Base-by-base conservation (phyloP, 1,139 yeast species). In the Magnusiomyces starmeri region DNA sequence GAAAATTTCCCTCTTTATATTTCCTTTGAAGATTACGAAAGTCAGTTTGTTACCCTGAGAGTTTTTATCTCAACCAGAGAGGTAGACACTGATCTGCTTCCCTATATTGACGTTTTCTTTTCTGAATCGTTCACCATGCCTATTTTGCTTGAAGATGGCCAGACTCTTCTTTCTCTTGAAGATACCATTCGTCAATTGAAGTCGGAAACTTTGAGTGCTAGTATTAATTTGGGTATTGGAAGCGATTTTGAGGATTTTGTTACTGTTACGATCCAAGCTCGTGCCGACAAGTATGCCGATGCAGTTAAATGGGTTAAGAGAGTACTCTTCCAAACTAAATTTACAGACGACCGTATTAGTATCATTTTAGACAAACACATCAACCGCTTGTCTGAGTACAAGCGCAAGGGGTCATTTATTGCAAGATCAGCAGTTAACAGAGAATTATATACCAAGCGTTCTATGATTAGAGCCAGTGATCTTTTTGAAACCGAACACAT, bases 251-350 rank as follows among this genome's bases (percentile, higher is more conserved):
- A 79, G 20, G 96, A 90, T 61, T 45, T 59, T 14, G 54, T 61
- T 12, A 74, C 77, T 51, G 72, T 89, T 26, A 78, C 74, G 54
- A 73, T 89, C 46, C 80, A 82, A 59, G 82, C 85, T 46, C 82
- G 79, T 59, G 72, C 75, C 8, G 73, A 71, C 9, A 82, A 88
- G 54, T 94, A 90, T 62, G 57, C 63, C 0, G 75, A 75, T 44
- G 92, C 92, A 1, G 79, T 90, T 46, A 76, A 79, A 27, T 92
- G 97, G 98, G 71, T 86, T 40, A 69, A 73, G 40, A 80, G 81
- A 52, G 75, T 86, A 20, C 70, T 89, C 61, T 81, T 78, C 65
- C 75, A 77, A 60, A 76, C 85, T 20, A 75, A 79, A 4, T 87
- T 87, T 65, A 96, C 90, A 54, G 81, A 79, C 56, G 75, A 79